Evolutionary conservation across 805 yeast genomes (phyloP), one percentile per base, ranked within the genome.

Genomic region (Cyberlindnera samutprakarnensis): DNA sequence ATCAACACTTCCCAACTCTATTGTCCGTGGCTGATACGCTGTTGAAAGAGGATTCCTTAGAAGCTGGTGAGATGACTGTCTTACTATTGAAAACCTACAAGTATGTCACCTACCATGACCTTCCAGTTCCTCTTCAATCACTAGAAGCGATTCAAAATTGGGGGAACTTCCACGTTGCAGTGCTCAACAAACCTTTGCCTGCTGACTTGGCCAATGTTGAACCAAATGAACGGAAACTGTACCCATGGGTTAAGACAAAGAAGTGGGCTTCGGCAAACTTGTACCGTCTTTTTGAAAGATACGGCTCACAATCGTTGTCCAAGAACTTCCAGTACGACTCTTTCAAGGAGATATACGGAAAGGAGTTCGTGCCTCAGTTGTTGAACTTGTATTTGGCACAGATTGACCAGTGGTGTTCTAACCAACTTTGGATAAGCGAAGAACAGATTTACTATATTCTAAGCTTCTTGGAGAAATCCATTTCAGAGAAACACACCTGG

Each of bases 241-340:
- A 70, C 44, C 78, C 75, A 30, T 82, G 80, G 80, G 78, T 64
- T 51, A 90, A 75, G 58, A 72, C 75, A 44, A 88, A 71, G 61
- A 92, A 90, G 55, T 90, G 97, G 96, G 74, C 94, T 1, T 77
- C 76, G 49, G 86, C 85, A 16, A 86, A 84, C 53, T 53, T 88
- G 25, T 70, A 68, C 43, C 71, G 94, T 43, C 53, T 87, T 4
- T 83, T 83, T 47, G 69, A 68, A 32, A 68, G 90, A 45, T 87
- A 81, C 50, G 85, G 80, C 1, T 70, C 83, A 1, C 56, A 56
- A 15, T 58, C 64, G 2, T 42, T 63, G 14, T 54, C 61, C 31
- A 61, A 50, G 36, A 74, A 69, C 40, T 73, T 66, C 45, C 62
- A 64, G 15, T 83, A 84, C 47, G 65, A 62, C n/a, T 70, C 64